Conservation (phyloP, 2,329 filamentous ascomycete species). For the Chaetomium olivaceum region DNA sequence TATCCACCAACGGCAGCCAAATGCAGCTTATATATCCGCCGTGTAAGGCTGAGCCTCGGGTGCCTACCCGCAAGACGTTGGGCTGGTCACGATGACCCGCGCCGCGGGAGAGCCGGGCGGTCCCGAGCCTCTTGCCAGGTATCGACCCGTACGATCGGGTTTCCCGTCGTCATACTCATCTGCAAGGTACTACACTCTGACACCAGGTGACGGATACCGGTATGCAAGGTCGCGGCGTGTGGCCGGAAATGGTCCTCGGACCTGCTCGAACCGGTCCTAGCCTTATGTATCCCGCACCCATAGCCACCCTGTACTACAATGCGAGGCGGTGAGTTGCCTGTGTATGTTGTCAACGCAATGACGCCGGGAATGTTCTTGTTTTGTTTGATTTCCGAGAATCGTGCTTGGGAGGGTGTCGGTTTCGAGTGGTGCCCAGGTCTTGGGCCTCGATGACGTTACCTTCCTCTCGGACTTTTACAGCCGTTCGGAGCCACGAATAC, state of each 20-base stretch:
- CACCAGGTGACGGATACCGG: background rate
- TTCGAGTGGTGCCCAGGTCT: background rate
- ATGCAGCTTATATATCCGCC: background rate
- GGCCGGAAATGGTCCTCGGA: slow-evolving; percentile 1
- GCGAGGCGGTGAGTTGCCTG: background rate
- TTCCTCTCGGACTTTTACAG: background rate
- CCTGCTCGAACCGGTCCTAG: background rate
- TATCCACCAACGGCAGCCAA: background rate
- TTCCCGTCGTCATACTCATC: background rate
- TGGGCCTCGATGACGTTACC: background rate
- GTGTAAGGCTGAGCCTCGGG: background rate
- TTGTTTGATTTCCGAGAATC: background rate
- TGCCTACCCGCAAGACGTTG: background rate
- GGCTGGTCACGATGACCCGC: background rate
- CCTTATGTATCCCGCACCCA: background rate
- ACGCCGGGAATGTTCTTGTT: background rate
- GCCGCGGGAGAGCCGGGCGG: background rate
- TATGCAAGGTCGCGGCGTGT: slow-evolving; percentile 4
- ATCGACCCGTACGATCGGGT: background rate
- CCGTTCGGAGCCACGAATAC: background rate
- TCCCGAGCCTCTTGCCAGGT: background rate
- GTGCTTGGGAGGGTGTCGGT: too few relatives aligned
- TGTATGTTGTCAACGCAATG: background rate
- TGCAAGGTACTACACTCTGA: background rate
- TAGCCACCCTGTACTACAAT: background rate